Evolutionary conservation across 108 stramenopile species (phyloP), one percentile per base, ranked within the genome.

Genomic region (Nannochloropsis granulata): DNA sequence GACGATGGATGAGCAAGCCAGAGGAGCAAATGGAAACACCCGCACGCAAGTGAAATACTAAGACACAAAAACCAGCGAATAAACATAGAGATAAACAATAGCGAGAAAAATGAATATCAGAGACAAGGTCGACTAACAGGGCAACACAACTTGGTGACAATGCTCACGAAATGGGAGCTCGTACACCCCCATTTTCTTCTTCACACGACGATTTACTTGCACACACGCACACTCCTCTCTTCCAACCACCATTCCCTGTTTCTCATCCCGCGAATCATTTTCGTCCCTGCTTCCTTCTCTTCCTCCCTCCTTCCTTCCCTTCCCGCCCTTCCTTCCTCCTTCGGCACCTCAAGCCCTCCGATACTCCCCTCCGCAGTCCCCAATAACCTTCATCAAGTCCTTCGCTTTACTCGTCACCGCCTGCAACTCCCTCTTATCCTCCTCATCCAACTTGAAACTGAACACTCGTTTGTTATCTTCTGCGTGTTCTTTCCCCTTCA

Each of bases 331-430:
- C 7, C 7, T n/a, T 3, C 11, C 56, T n/a, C 56, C n/a, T 10
- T 16, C 56, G 0, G 56, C 56, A 7, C 56, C 56, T 71, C 56
- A 71, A 16, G 56, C 56, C 56, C 56, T 5, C 23, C 87, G 44
- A 84, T 88, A 88, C 45, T 88, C 87, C 34, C 80, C 87, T 21
- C 87, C 87, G 46, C 85, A 85, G 43, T 88, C 87, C n/a, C 87
- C 87, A 23, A 88, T 88, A 23, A 82, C 82, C 34, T 80, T 82
- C 87, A 88, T 84, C 10, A 88, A 84, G n/a, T 88, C 83, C 13
- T 80, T 56, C 16, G 81, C 81, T 78, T 79, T 78, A 23, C 45
- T 78, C 10, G 84, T 81, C 43, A 88, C 87, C 23, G 82, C 82
- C 43, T 16, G 81, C 14, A 13, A 82, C 81, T 26, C 83, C 43